Evolutionary conservation across 73 alveolate genomes (phyloP), one percentile per base, ranked within the genome.

Genomic region (Paramecium octaurelia): DNA sequence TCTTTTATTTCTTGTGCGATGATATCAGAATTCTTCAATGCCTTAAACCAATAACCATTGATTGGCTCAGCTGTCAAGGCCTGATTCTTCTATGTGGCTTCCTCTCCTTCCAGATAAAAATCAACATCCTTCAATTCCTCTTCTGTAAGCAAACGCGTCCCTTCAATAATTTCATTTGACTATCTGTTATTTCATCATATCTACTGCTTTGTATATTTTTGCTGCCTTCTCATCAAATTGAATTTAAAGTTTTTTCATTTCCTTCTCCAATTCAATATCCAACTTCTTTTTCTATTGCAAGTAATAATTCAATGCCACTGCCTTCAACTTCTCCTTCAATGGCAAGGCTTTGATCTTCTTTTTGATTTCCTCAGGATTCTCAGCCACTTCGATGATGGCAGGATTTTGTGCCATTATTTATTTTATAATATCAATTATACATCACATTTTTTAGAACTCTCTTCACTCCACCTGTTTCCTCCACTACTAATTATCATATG

Each of bases 71-170:
- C 70, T 68, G 44, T 85, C 50, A 70, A 38, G 16, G 95, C 95
- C 27, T 44, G 40, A 70, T 92, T 86, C 71, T 70, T 75, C 58
- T 92, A 57, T 14, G 92, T 36, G 21, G 85, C 88, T 92, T 92
- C 95, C 24, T 92, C 92, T 31, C 88, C 95, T 46, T 89, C 88
- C 18, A 89, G 38, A 83, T 89, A 89, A 58, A 44, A 70, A 70
- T 89, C 94, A 24, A 89, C 86, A 83, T 89, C 94, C 48, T 89
- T 89, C 36, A 89, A 71, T 50, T 89, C 94, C 14, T 89, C 94
- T 43, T 89, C 94, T 44, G 92, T 89, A 54, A 83, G 92, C 43
- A 89, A 58, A 70, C 94, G 80, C 0, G 91, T 24, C 58, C 94
- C 94, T 73, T 89, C 92, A 6, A 89, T 83, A 12, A 89, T 89